Base-by-base conservation (phyloP, 2,329 filamentous ascomycete genomes). In the Aquanectria penicillioides region DNA sequence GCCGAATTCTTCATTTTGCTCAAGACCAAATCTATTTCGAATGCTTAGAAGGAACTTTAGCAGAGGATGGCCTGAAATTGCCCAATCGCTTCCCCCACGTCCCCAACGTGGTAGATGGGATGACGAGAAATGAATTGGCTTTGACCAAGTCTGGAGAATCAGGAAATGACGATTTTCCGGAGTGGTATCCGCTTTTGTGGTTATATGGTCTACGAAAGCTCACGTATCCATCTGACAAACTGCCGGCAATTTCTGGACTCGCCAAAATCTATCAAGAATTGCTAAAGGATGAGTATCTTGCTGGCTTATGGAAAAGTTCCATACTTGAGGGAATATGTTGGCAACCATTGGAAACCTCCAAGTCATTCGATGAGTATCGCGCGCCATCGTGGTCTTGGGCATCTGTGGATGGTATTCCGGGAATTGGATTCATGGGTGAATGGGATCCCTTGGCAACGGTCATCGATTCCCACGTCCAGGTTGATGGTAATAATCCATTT, bases 301-400 rank as follows among this genome's bases (percentile, higher is more conserved):
- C 52, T 6, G 60, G 60, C 1, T 15, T 61, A 3, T 63, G 57
- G 60, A 52, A 53, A 12, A 41, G 11, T 6, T 17, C 15, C 3
- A n/a, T 57, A 7, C 20, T 54, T 15, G 36, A 61, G 28, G 47
- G 38, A 2, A 23, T 63, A n/a, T 33, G 48, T 13, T 61, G 57
- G 57, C 47, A 57, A 5, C 11, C 22, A 2, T 13, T 53, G 10
- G 12, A 49, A 5, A 52, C 36, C n/a, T 47, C 34, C 18, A n/a
- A 33, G 13, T 31, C 50, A 3, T 13, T 9, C 6, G 29, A 29
- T 15, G 57, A 50, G n/a, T 63, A 57, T n/a, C 57, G 60, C 11
- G 60, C 57, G 5, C 60, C 60, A n/a, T 61, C 60, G n/a, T 63
- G 60, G 60, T 63, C 57, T 6, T 63, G 60, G 57, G 56, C 56